A percentile compares a stretch with the other conserved stretches of the same genome.
phyloP scores from a whole-genome alignment of 352 stramenopile species.

The Pythium rhizo-oryzae region DNA sequence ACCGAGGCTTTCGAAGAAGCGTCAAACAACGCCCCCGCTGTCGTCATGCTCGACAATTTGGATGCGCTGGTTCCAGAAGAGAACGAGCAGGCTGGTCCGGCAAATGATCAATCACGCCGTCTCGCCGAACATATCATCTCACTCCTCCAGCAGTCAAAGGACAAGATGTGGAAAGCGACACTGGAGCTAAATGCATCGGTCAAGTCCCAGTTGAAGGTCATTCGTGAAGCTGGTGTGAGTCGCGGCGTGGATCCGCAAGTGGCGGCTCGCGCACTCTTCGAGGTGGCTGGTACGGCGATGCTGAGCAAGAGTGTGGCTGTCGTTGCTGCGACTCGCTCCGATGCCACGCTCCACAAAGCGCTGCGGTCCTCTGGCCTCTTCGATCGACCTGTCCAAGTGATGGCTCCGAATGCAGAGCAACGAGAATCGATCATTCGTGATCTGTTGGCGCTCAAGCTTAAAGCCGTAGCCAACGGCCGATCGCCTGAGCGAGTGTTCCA shows the following conservation, averaged over 20 bases:
- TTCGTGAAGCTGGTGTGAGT: constrained; percentile 10
- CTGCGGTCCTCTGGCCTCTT: constrained; percentile 70
- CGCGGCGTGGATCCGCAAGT: constrained; percentile 23
- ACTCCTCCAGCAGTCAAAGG: constrained; percentile 51
- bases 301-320: constrained; percentile 67
- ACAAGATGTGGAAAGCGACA: constrained; percentile 65
- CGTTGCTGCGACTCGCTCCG: constrained; percentile 57
- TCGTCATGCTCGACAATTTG: constrained; percentile 85
- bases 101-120: constrained; percentile 87
- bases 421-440: constrained; percentile 65
- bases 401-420: constrained; percentile 60
- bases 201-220: constrained; percentile 30
- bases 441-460: constrained; percentile 56
- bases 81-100: constrained; percentile 64
- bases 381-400: constrained; percentile 61
- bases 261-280: constrained; percentile 40
- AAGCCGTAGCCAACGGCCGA: constrained; percentile 25
- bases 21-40: constrained; percentile 42
- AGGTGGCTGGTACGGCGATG: constrained; percentile 57
- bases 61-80: constrained; percentile 83
- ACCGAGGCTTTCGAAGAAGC: constrained; percentile 61
- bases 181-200: constrained; percentile 58
- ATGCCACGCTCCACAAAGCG: constrained; percentile 69
- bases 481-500: constrained; percentile 27
- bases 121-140: constrained; percentile 78